Evolutionary conservation across 139 green algal species (phyloP), one percentile per base, ranked within the genome.

Genomic region (Chlamydomonas incerta): DNA sequence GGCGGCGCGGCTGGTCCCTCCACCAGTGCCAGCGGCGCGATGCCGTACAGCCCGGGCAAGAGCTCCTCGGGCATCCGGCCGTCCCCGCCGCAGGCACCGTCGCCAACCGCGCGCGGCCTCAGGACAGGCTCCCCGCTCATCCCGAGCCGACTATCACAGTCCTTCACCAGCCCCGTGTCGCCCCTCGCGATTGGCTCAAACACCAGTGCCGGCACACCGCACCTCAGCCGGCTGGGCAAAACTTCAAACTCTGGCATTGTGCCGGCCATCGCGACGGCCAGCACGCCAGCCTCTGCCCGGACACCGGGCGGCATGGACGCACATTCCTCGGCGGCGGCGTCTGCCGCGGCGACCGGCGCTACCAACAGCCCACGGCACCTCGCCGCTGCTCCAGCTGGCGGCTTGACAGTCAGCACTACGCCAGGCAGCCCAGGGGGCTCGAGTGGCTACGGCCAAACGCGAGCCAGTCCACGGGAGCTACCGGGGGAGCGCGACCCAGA

Each of bases 81-180:
- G 14, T 33, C 62, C 35, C 80, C 80, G 35, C 80, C 80, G 46
- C 79, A 85, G 79, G 66, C 33, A 47, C 79, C 79, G 0, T 85
- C 79, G 17, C 67, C 80, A 0, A 79, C 68, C 0, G 52, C 80
- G 1, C 68, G 80, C 21, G 80, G 80, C 31, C 69, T 77, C 8
- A 79, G 72, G 37, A 71, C 10, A 29, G 68, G 67, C 68, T 86
- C 80, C 0, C 80, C 80, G 52, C 80, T 86, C 26, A 79, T 86
- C 68, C 80, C 80, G 21, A 77, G 65, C 50, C 80, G 80, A 33
- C 68, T 86, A 1, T 72, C 52, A 5, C 80, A 86, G 33, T 86
- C 80, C 52, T 86, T 86, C 50, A 86, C 80, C 11, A 80, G 68
- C 55, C 34, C 80, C 17, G 31, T 79, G 9, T 86, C 80, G 34